These are phyloP conservation scores for Podila minutissima DNA, from an alignment of 192 early-diverging fungal species.

Conservation along the genomic window DNA sequence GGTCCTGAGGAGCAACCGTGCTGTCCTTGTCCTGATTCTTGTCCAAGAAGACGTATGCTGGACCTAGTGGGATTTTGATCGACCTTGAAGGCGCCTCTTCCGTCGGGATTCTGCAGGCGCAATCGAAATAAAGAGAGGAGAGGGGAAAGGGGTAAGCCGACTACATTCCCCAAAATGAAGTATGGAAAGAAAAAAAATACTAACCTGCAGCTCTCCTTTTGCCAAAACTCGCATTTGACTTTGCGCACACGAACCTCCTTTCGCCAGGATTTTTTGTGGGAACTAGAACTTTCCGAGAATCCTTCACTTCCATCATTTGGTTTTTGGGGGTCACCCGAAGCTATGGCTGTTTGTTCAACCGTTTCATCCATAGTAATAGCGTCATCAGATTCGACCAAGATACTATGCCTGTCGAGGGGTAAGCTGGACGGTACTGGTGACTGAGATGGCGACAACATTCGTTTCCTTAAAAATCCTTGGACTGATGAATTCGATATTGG, in stretches of 20 bases:
- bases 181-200: neutral
- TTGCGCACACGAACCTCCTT: conserved; percentile 44
- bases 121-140: neutral
- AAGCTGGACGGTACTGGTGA: neutral
- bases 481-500: no score
- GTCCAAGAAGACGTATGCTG: conserved; percentile 31
- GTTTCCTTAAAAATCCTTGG: neutral
- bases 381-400: neutral
- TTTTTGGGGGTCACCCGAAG: neutral
- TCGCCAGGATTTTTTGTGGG: neutral
- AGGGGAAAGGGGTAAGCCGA: neutral
- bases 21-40: conserved; percentile 22
- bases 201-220: conserved; percentile 40
- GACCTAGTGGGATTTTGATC: conserved; percentile 28
- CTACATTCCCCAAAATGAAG: neutral
- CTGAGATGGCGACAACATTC: neutral
- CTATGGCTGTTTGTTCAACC: neutral
- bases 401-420: no score
- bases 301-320: neutral
- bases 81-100: conserved; percentile 10
- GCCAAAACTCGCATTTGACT: conserved; percentile 51
- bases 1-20: neutral
- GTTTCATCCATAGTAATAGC: neutral
- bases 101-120: neutral
- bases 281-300: neutral